Base-by-base conservation (phyloP, 495 filamentous ascomycete genomes). In the Aspergillus ellipticus region DNA sequence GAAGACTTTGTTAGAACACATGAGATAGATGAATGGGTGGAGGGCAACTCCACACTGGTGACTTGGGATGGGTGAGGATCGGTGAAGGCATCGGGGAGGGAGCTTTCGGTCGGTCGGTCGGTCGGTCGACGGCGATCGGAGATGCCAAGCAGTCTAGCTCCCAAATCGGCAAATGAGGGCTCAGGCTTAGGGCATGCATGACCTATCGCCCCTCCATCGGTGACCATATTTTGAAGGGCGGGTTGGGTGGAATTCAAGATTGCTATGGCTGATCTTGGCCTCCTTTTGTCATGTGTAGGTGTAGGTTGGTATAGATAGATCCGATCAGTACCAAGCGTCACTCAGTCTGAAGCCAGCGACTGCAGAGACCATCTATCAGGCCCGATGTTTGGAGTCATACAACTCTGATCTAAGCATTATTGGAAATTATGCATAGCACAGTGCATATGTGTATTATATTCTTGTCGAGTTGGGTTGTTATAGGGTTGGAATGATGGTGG, bases 111-210 rank as follows among this genome's bases (percentile, higher is more conserved):
- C 42, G 35, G 48, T 53, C 20, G 29, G 42, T 51, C 33, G 28
- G 42, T 53, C 42, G 35, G 48, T 53, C 20, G 29, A 41, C 33
- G 54, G 50, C 26, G 49, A 46, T 56, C 55, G 52, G 42, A 51
- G 33, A 42, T 53, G 21, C 22, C 56, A 49, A 51, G 49, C 51
- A 51, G 29, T 35, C 29, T 16, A 47, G 19, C 39, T 37, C 24
- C 60, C 61, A 19, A 42, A 67, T 62, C 50, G 42, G 62, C 64
- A 67, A 62, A 60, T 57, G 17, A 69, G 66, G 66, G 64, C 66
- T 62, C 37, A 47, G 22, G 20, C 2, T 62, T 66, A 67, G 62
- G 64, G 62, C 56, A 57, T 35, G 33, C 13, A 11, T 20, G 26
- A n/a, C n/a, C n/a, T n/a, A 31, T 20, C 5, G 17, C 22, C 6